phyloP scores from a whole-genome alignment of 2,329 filamentous ascomycete genomes.

The Elsinoe ampelina region DNA sequence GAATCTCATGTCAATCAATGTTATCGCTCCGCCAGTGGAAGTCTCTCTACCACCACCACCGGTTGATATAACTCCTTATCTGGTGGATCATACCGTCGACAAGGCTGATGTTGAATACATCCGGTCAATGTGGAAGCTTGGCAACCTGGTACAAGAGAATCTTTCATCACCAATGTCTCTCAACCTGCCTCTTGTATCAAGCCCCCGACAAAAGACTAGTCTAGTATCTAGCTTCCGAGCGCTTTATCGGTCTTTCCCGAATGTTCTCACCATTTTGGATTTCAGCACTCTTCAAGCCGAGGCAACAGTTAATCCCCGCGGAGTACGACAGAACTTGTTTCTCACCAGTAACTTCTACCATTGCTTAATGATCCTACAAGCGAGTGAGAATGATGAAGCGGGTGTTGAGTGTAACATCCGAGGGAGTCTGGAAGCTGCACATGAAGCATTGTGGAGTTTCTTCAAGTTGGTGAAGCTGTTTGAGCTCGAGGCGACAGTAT shows the following conservation, averaged over 20 bases:
- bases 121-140: slow-evolving; percentile 67
- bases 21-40: slow-evolving; percentile 36
- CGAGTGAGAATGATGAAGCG: slow-evolving; percentile 54
- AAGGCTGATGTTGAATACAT: slow-evolving; percentile 46
- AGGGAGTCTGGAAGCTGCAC: slow-evolving; percentile 63
- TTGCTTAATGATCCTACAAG: slow-evolving; percentile 70
- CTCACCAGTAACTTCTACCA: slow-evolving; percentile 76
- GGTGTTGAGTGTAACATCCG: slow-evolving; percentile 49
- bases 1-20: slow-evolving; percentile 44
- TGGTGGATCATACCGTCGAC: slow-evolving; percentile 24
- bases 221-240: slow-evolving; percentile 60
- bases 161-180: slow-evolving; percentile 68
- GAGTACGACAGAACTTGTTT: slow-evolving; percentile 66
- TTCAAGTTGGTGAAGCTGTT: slow-evolving; percentile 64
- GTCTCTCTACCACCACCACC: slow-evolving; percentile 24
- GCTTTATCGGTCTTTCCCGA: slow-evolving; percentile 64
- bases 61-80: slow-evolving; percentile 21
- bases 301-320: slow-evolving; percentile 52
- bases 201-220: slow-evolving; percentile 58
- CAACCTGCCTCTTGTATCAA: slow-evolving; percentile 61
- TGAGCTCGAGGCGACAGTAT: slow-evolving; percentile 62
- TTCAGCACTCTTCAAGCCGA: slow-evolving; percentile 49
- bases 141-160: slow-evolving; percentile 67
- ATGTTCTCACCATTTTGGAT: slow-evolving; percentile 61
- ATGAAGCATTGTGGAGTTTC: slow-evolving; percentile 64